Evolutionary conservation across 2,329 filamentous ascomycete species (phyloP).

Genomic region (Alternaria triticina): DNA sequence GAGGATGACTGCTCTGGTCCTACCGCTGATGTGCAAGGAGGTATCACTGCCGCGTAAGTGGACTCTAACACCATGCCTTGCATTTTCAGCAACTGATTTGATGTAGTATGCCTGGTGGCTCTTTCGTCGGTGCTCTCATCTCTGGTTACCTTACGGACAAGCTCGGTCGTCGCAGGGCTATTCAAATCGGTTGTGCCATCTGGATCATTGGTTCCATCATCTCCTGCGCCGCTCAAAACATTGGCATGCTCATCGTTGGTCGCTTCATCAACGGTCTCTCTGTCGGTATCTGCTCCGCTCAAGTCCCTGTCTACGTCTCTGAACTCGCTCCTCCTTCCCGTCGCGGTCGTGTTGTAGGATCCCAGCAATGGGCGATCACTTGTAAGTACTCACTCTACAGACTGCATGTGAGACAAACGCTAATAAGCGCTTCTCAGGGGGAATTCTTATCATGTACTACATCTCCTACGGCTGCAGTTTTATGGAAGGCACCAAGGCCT

Average conservation of each 20-base stretch:
- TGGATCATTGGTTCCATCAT: slow-evolving; percentile 68
- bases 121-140: slow-evolving; percentile 67
- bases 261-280: slow-evolving; percentile 75
- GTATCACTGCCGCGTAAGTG: slow-evolving; percentile 52
- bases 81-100: neutral
- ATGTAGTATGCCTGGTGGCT: slow-evolving; percentile 68
- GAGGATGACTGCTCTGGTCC: slow-evolving; percentile 60
- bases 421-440: neutral
- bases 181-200: slow-evolving; percentile 60
- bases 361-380: slow-evolving; percentile 75
- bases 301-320: slow-evolving; percentile 72
- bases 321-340: slow-evolving; percentile 66
- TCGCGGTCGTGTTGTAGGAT: slow-evolving; percentile 71
- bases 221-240: slow-evolving; percentile 67
- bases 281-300: slow-evolving; percentile 74
- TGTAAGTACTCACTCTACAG: neutral
- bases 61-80: neutral
- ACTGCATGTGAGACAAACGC: neutral
- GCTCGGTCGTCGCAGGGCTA: slow-evolving; percentile 60
- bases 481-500: slow-evolving; percentile 40
- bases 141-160: slow-evolving; percentile 66
- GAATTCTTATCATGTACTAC: slow-evolving; percentile 46
- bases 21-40: slow-evolving; percentile 63
- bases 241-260: slow-evolving; percentile 74
- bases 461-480: slow-evolving; percentile 47